Evolutionary conservation across 768 basidiomycete species (phyloP).

Genomic region (Galerina sulciceps): DNA sequence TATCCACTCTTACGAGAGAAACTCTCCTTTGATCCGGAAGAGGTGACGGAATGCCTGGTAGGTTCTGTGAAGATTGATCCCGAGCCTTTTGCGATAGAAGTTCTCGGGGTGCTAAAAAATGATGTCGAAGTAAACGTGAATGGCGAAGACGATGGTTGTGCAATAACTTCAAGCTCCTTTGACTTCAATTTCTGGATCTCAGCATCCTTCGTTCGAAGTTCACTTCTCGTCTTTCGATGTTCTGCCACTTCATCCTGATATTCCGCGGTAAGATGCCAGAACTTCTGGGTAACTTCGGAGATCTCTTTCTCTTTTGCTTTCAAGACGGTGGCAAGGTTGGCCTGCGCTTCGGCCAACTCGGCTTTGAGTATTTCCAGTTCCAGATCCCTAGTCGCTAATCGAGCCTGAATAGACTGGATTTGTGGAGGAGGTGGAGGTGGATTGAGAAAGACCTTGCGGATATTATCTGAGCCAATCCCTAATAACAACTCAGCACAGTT

Average conservation of each 20-base stretch:
- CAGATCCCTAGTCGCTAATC: background rate
- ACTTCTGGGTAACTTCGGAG: too few relatives aligned
- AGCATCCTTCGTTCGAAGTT: background rate
- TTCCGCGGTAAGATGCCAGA: too few relatives aligned
- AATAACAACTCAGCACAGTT: background rate
- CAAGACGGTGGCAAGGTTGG: background rate
- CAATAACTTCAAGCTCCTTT: too few relatives aligned
- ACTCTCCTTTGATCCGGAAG: background rate
- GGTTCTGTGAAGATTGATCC: background rate
- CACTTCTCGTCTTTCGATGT: background rate
- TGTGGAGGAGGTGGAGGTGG: background rate
- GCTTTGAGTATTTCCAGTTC: background rate
- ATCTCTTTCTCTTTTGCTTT: too few relatives aligned
- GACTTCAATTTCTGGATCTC: background rate
- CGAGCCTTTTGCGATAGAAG: background rate
- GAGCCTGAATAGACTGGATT: background rate
- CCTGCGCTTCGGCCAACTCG: background rate
- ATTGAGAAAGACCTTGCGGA: slow-evolving; percentile 8
- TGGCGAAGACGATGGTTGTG: background rate
- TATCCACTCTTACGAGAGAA: background rate
- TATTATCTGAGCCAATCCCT: background rate
- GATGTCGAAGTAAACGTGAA: background rate
- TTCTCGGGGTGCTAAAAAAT: background rate
- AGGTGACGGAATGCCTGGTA: background rate
- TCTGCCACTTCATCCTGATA: background rate